Base-by-base conservation (phyloP, 305 asterid species). In the Fraxinus albicans region DNA sequence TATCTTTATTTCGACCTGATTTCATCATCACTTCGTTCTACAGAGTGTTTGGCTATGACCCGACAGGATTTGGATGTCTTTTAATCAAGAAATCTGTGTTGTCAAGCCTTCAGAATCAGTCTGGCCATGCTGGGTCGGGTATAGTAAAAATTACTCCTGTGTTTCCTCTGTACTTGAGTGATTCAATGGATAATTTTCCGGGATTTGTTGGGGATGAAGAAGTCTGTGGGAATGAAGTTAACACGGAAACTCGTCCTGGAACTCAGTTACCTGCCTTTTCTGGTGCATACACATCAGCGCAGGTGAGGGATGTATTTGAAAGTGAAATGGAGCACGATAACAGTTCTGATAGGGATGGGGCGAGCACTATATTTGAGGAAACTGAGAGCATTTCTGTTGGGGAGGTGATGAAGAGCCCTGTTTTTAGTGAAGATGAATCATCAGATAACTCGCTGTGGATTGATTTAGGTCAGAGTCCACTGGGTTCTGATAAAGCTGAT, bases 91-190 rank as follows among this genome's bases (percentile, higher is more conserved):
- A 94, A 87, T 96, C 99, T 8, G 98, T 91, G 29, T 94, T 96
- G 96, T 84, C 83, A 31, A 88, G 94, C 87, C 95, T 96, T 82
- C 98, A 96, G 78, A 96, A 77, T 78, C 97, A 92, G 86, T 89
- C 98, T 8, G 99, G 99, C 12, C 98, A 92, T 87, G 90, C 98
- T 1, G 99, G 99, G n/a, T 91, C 96, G 8, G 99, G 99, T 33
- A 94, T 96, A 34, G 99, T 96, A 84, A 96, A 94, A 85, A 92
- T 96, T 47, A 90, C 93, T n/a, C 99, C 99, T 0, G 92, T 94
- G 4, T 96, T 94, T 84, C 98, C 99, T 84, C 33, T 88, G 40
- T 96, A 96, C 88, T 77, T 96, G 92, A 92, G 98, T 78, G 99
- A 96, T 85, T 96, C 99, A 8, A 85, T 90, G 89, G 99, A 96